Base-by-base conservation (phyloP, 306 rosid genomes). In the Gastrolobium bilobum region DNA sequence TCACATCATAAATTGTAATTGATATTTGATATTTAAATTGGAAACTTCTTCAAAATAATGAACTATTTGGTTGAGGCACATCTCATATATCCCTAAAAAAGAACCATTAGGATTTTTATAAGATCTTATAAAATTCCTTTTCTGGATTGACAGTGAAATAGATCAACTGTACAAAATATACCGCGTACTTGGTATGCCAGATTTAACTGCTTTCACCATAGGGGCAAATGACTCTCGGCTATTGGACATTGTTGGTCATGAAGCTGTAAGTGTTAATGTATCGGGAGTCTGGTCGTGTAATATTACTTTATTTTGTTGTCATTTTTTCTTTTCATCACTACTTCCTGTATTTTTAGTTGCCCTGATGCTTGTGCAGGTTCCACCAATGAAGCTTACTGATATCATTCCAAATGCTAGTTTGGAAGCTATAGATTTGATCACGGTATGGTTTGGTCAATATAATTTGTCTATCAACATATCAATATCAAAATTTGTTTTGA, bases 131-230 rank as follows among this genome's bases (percentile, higher is more conserved):
- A 54, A 82, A 60, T 15, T 77, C 9, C 38, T 77, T 79, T 61
- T 58, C 53, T 83, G 66, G 57, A 68, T 81, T 80, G 51, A 85
- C 91, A 92, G 97, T 86, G 97, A 89, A 88, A 85, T 92, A 56
- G 97, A 92, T 88, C 97, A 92, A 80, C 72, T 92, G 88, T 83
- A 84, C 93, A 90, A 90, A 89, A 89, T 92, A 83, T 86, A 90
- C 79, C 39, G 84, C 68, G 66, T 92, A 76, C 93, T 90, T 70
- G 97, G 97, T 57, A 82, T 83, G 38, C 97, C 97, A 6, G 96
- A 90, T 81, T 75, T 82, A 81, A 57, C 85, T 77, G 73, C 87
- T 69, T 89, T 90, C 78, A 86, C 92, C 57, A 64, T 80, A 26
- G 91, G 91, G 76, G 83, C 85, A 4, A 84, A 88, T 83, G 81